Conservation (phyloP, 257 asterid species). For the Handroanthus guayacan region DNA sequence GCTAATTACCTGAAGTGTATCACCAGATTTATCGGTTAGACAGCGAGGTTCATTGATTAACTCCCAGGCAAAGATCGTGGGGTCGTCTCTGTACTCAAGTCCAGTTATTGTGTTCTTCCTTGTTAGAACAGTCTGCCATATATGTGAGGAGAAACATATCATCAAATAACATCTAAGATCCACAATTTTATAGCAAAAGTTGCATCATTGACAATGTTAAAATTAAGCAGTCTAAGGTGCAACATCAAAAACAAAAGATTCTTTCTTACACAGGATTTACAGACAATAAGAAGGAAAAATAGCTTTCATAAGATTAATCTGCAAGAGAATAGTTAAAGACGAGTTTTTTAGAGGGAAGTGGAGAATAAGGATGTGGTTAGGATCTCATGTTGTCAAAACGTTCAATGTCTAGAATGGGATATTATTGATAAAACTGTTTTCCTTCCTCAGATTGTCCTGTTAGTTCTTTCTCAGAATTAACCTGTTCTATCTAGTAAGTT, state of each 20-base stretch:
- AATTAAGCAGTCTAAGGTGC: not conserved
- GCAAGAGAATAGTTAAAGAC: not conserved
- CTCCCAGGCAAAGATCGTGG: conserved; percentile 96
- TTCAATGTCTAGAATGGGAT: not conserved
- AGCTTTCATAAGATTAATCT: not conserved
- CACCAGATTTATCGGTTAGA: conserved; percentile 88
- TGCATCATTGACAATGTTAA: not conserved
- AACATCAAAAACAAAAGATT: not conserved
- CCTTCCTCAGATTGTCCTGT: not conserved
- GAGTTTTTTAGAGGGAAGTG: not conserved
- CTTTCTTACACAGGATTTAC: not conserved
- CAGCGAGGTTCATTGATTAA: conserved; percentile 97
- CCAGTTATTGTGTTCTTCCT: conserved; percentile 91
- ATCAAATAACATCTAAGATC: not conserved
- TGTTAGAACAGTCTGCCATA: conserved; percentile 82
- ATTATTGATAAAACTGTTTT: not conserved
- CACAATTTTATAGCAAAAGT: not conserved
- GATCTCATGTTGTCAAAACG: not conserved
- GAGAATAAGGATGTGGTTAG: not conserved
- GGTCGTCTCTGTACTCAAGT: conserved; percentile 86
- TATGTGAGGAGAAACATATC: not conserved
- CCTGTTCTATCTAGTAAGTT: not conserved
- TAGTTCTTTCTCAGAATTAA: not conserved
- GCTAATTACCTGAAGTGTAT: conserved; percentile 85
- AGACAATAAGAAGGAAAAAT: not conserved